These are phyloP conservation scores for Candida rishiriensis DNA, from an alignment of 805 yeast genomes.

Conservation along the genomic window DNA sequence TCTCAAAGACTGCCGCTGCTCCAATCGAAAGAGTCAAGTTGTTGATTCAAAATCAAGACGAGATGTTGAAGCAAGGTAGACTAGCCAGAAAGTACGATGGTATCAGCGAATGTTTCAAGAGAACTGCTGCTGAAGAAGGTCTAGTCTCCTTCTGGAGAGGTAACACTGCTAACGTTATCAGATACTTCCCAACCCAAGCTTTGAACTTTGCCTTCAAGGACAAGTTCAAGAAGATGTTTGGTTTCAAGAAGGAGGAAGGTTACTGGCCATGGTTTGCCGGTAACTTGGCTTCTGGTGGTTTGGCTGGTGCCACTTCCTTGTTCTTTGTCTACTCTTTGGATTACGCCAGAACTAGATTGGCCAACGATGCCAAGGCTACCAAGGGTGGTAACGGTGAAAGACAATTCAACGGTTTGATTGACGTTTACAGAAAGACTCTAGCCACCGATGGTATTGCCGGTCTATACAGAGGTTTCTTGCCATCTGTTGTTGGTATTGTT, in stretches of 20 bases:
- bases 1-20: conserved; percentile 96
- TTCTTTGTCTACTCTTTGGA: conserved; percentile 94
- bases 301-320: conserved; percentile 95
- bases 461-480: conserved; percentile 99
- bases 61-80: conserved; percentile 97
- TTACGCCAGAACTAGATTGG: conserved; percentile 98
- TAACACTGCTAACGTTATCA: conserved; percentile 97
- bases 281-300: conserved; percentile 98
- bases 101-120: conserved; percentile 88
- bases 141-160: conserved; percentile 96
- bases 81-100: conserved; percentile 81
- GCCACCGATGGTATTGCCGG: conserved; percentile 97
- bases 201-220: conserved; percentile 98
- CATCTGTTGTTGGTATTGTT: conserved; percentile 95
- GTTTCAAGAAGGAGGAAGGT: conserved; percentile 93
- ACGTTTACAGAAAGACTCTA: conserved; percentile 93
- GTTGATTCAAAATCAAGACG: conserved; percentile 96
- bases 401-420: conserved; percentile 95
- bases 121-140: conserved; percentile 95
- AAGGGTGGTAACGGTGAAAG: conserved; percentile 86
- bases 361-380: conserved; percentile 93
- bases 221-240: conserved; percentile 91
- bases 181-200: conserved; percentile 99
- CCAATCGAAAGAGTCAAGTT: conserved; percentile 97
- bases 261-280: conserved; percentile 95